Base-by-base conservation (phyloP, 1,284 basidiomycete genomes). In the Rhodotorula sp. region DNA sequence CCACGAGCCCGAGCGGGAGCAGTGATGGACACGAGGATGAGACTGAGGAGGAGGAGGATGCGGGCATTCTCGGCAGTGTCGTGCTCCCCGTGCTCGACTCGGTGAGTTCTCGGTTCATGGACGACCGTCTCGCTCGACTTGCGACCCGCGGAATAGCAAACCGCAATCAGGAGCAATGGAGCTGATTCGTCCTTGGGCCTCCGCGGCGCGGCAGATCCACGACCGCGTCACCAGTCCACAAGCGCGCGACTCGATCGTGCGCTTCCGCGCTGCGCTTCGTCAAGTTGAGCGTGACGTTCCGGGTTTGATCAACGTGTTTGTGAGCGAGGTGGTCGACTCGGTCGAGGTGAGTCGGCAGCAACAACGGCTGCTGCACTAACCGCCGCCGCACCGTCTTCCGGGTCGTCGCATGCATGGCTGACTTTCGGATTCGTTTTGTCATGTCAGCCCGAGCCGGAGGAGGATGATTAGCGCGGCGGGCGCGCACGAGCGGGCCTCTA, bases 61-160 rank as follows among this genome's bases (percentile, higher is more conserved):
- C 92, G 78, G 90, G 89, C 43, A 95, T 97, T 88, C 84, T 97
- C 60, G 92, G 95, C 78, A 92, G 92, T n/a, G 94, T 97, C 48
- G 89, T 97, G 69, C 83, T 95, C 50, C 94, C 94, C 31, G 93
- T 93, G 23, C 89, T 97, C 76, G 90, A 91, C 65, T 94, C 91
- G 76, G 94, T 95, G 77, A 81, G 89, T 28, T 14, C 0, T 50
- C 38, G 54, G 45, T 12, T 21, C 18, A 52, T 21, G 21, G 4
- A 18, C 54, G 16, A 48, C 15, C 15, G 23, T 34, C 31, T 19
- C 12, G 19, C 12, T 23, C 43, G 23, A 12, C 19, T 7, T 23
- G 5, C 34, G 6, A 19, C 8, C 38, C 38, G 38, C 12, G 38
- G 38, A 8, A 43, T 12, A 2, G 16, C 0, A 2, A 16, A 6